Evolutionary conservation across 768 basidiomycete species (phyloP).

Genomic region (Amanita rimosa): DNA sequence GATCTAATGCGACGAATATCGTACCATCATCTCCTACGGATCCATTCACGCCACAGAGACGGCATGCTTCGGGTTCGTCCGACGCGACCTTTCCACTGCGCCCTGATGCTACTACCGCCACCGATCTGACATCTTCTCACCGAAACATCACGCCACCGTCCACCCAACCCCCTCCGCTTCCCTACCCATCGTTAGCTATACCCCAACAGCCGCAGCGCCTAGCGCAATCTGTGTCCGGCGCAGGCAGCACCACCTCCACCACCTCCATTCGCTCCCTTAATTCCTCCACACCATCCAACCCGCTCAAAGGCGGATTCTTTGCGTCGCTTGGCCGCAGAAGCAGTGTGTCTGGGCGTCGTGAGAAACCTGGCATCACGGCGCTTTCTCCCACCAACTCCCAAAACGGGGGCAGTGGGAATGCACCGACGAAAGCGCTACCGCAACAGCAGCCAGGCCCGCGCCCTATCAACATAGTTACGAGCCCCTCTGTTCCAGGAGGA

Average conservation of each 20-base stretch:
- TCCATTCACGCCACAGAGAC: constrained; percentile 39
- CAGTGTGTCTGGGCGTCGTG: constrained; percentile 27
- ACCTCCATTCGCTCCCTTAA: constrained; percentile 39
- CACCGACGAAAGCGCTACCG: background rate
- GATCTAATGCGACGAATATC: constrained; percentile 13
- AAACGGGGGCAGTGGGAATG: background rate
- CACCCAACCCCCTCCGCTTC: constrained; percentile 43
- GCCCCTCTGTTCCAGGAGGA: constrained; percentile 49
- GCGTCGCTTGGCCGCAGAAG: constrained; percentile 64
- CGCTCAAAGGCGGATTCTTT: constrained; percentile 56
- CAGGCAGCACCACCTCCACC: constrained; percentile 27
- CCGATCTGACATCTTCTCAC: constrained; percentile 49
- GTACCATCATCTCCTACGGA: constrained; percentile 21
- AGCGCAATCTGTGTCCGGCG: constrained; percentile 20
- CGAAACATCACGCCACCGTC: constrained; percentile 42
- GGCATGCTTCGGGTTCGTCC: constrained; percentile 63
- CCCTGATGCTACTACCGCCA: constrained; percentile 68
- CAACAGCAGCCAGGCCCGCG: background rate
- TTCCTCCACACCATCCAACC: constrained; percentile 25
- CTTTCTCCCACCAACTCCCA: constrained; percentile 12
- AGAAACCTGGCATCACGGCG: constrained; percentile 3
- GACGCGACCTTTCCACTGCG: constrained; percentile 73
- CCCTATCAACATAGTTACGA: constrained; percentile 2
- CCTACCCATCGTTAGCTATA: constrained; percentile 64
- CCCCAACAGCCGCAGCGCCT: constrained; percentile 18